A percentile compares a stretch with the other conserved stretches of the same genome.
These are phyloP conservation scores for Paulownia fortunei DNA, from an alignment of 257 asterid genomes.

Conservation along the genomic window DNA sequence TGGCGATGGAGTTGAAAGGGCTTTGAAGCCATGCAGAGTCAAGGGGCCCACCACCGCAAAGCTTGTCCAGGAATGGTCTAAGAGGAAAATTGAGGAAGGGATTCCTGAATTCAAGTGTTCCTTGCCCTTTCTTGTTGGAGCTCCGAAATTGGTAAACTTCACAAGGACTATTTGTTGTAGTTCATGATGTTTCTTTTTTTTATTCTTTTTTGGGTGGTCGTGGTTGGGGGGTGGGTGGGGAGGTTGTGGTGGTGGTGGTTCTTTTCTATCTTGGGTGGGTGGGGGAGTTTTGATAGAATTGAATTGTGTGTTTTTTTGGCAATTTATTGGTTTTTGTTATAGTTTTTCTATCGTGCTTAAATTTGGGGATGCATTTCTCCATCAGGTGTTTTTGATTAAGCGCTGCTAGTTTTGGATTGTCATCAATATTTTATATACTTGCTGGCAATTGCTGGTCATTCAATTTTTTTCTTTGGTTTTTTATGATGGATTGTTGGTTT, in stretches of 20 bases:
- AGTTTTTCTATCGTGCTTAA: background rate
- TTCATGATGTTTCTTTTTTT: background rate
- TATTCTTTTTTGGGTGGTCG: background rate
- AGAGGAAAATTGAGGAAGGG: slow-evolving; percentile 53
- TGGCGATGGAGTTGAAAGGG: slow-evolving; percentile 33
- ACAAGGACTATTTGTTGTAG: background rate
- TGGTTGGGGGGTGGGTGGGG: too few relatives aligned
- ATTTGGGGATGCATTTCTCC: background rate
- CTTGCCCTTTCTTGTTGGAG: slow-evolving; percentile 63
- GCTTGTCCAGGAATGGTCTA: slow-evolving; percentile 52
- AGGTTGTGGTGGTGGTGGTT: background rate
- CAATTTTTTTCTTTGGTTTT: background rate
- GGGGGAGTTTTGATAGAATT: background rate
- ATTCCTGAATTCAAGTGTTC: slow-evolving; percentile 48
- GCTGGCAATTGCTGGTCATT: background rate
- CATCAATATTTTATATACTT: background rate
- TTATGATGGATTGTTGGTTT: slow-evolving; percentile 6
- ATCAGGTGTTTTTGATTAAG: background rate
- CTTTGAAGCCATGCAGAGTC: slow-evolving; percentile 32
- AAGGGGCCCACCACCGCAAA: slow-evolving; percentile 25
- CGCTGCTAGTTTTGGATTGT: background rate
- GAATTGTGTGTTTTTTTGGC: slow-evolving; percentile 7
- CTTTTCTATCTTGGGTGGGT: background rate
- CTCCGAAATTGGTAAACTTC: slow-evolving; percentile 59
- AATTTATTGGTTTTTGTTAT: background rate